Percentiles rank a stretch among this genome's conserved stretches.
These are phyloP conservation scores for Xylaria sp. DNA, from an alignment of 2,329 filamentous ascomycete species.

Conservation along the genomic window DNA sequence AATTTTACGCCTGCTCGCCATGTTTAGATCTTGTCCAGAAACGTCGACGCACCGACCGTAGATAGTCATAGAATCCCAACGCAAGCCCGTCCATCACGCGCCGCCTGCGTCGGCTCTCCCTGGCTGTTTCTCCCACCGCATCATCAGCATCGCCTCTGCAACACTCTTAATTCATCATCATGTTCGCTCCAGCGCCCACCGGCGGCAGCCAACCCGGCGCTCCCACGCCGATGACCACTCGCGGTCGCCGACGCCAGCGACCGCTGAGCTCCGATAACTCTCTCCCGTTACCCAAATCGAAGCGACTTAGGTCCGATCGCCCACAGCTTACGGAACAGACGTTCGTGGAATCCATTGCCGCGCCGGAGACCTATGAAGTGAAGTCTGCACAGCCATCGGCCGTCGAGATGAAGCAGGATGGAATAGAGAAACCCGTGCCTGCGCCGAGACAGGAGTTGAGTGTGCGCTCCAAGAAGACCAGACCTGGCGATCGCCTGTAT, in stretches of 20 bases:
- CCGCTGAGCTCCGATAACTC: slow-evolving; percentile 66
- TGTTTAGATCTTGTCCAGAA: slow-evolving; percentile 39
- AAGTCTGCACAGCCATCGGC: slow-evolving; percentile 64
- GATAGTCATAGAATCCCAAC: slow-evolving; percentile 13
- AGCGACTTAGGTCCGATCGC: slow-evolving; percentile 65
- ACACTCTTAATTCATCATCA: slow-evolving; percentile 50
- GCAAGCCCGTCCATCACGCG: slow-evolving; percentile 20
- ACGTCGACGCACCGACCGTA: slow-evolving; percentile 45
- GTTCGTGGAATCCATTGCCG: slow-evolving; percentile 62
- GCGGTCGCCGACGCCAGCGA: slow-evolving; percentile 71
- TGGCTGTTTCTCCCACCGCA: slow-evolving; percentile 24
- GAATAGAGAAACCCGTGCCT: slow-evolving; percentile 55
- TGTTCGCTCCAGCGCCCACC: slow-evolving; percentile 69
- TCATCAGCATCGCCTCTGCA: slow-evolving; percentile 34
- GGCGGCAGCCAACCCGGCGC: slow-evolving; percentile 56
- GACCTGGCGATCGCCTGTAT: slow-evolving; percentile 69
- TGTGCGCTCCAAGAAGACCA: slow-evolving; percentile 71
- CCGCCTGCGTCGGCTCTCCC: slow-evolving; percentile 22
- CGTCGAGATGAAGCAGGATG: slow-evolving; percentile 59
- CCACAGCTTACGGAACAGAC: slow-evolving; percentile 66
- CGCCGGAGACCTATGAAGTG: slow-evolving; percentile 66
- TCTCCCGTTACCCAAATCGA: slow-evolving; percentile 69
- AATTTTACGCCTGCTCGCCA: slow-evolving; percentile 36
- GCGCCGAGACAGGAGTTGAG: slow-evolving; percentile 64
- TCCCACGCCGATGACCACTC: slow-evolving; percentile 61